Evolutionary conservation across 2,329 filamentous ascomycete species (phyloP).

Genomic region (Cadophora malorum): DNA sequence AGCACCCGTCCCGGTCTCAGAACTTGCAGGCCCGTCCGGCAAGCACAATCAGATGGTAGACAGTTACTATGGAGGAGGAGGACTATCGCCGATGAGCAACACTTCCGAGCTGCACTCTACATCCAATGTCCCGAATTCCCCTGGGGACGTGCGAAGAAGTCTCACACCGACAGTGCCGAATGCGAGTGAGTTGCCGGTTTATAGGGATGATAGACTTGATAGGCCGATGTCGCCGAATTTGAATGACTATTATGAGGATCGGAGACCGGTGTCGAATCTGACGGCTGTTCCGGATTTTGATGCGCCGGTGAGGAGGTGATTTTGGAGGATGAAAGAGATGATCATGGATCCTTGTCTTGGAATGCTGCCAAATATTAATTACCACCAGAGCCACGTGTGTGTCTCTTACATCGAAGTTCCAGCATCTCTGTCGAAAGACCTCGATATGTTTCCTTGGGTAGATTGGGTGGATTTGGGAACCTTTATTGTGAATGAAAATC

Average conservation of each 20-base stretch:
- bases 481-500: not conserved
- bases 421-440: no score
- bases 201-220: not conserved
- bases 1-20: not conserved
- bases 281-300: not conserved
- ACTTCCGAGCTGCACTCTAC: not conserved
- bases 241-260: conserved; percentile 1
- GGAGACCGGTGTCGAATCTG: not conserved
- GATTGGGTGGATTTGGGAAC: no score
- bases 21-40: not conserved
- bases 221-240: not conserved
- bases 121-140: not conserved
- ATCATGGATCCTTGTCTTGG: not conserved
- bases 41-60: not conserved
- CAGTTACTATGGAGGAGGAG: not conserved
- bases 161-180: not conserved
- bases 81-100: not conserved
- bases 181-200: not conserved
- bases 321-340: not conserved
- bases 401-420: not conserved
- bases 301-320: not conserved
- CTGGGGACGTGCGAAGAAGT: not conserved
- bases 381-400: not conserved
- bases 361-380: not conserved
- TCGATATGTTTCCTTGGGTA: not conserved